A percentile compares a stretch with the other conserved stretches of the same genome.
Conservation (phyloP, 2,329 filamentous ascomycete genomes). For the Clonostachys chloroleuca region DNA sequence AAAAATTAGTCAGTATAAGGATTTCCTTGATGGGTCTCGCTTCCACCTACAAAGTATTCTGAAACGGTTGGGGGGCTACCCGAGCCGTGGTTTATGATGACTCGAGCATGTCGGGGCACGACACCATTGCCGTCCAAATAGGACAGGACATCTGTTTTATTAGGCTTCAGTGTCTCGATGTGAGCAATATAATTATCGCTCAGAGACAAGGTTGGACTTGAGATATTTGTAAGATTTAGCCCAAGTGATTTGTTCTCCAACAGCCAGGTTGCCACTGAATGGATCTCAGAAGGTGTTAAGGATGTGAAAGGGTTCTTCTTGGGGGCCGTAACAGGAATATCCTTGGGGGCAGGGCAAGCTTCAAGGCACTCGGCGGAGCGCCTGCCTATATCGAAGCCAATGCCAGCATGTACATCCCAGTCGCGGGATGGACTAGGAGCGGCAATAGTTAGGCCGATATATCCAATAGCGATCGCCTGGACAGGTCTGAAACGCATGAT, state of each 20-base stretch:
- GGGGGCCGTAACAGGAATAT: conserved; percentile 1
- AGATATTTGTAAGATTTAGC: conserved; percentile 7
- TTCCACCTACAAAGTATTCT: conserved; percentile 8
- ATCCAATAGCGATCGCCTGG: no score
- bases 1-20: neutral
- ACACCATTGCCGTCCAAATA: conserved; percentile 33
- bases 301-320: conserved; percentile 3
- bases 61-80: conserved; percentile 4
- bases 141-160: conserved; percentile 40
- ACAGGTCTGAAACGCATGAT: no score
- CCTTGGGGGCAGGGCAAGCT: conserved; percentile 2
- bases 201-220: conserved; percentile 4
- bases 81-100: conserved; percentile 8
- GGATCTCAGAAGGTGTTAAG: neutral
- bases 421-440: no score
- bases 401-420: no score
- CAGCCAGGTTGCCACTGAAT: conserved; percentile 21
- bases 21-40: no score
- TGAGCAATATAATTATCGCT: conserved; percentile 10
- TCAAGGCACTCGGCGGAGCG: no score
- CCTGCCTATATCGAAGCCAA: no score
- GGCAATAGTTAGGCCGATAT: no score
- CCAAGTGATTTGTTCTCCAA: conserved; percentile 8
- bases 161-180: conserved; percentile 23
- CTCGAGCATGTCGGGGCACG: conserved; percentile 17